Evolutionary conservation across 495 filamentous ascomycete species (phyloP).

Genomic region (Trichoderma erinaceum): DNA sequence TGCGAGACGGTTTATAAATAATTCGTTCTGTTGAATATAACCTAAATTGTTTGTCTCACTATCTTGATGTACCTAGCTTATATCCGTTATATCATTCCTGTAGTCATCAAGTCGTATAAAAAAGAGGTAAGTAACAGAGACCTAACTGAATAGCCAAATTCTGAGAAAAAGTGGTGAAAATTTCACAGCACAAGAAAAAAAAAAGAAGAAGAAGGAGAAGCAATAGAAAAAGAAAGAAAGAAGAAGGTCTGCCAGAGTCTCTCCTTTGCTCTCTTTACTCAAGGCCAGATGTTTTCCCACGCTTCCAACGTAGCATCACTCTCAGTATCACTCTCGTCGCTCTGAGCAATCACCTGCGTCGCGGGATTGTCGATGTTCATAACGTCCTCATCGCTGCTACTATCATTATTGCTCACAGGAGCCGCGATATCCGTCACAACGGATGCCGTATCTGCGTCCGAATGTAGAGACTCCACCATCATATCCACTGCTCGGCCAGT

Average conservation of each 20-base stretch:
- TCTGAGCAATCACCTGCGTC: not conserved
- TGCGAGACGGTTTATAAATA: no score
- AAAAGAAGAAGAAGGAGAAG: not conserved
- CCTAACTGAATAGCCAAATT: no score
- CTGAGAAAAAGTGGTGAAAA: no score
- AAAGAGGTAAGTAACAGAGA: no score
- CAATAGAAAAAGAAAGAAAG: not conserved
- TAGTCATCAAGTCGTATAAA: no score
- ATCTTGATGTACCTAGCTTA: no score
- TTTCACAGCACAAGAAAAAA: not conserved
- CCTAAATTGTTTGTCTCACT: no score
- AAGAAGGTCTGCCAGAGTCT: not conserved
- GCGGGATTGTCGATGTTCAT: not conserved
- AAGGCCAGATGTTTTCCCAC: not conserved
- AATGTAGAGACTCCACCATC: constrained; percentile 19
- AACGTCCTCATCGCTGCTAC: not conserved
- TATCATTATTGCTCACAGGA: not conserved
- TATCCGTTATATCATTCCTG: no score
- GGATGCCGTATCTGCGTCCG: not conserved
- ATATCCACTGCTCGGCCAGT: constrained; percentile 21
- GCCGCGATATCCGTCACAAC: not conserved
- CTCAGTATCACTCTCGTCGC: not conserved
- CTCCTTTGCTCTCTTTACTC: not conserved
- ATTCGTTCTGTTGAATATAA: no score
- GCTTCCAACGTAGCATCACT: not conserved